Percentiles rank a stretch among this genome's conserved stretches.
Evolutionary conservation across 108 stramenopile species (phyloP).

Genomic region (Aurantiochytrium sp.): DNA sequence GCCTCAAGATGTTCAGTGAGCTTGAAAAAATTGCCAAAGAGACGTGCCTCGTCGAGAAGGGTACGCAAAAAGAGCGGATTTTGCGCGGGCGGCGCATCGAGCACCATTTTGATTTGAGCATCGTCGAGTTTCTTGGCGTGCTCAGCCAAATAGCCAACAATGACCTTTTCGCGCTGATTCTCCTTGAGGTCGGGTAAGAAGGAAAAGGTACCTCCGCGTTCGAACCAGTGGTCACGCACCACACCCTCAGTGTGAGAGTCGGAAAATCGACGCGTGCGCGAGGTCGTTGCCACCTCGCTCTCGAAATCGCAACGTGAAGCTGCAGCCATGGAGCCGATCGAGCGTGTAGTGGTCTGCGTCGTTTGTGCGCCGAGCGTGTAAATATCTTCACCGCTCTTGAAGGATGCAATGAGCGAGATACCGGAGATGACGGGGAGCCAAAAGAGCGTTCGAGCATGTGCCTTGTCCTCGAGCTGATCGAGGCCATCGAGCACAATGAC

Average conservation of each 20-base stretch:
- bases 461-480: background rate
- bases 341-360: background rate
- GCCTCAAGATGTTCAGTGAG: background rate
- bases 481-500: constrained; percentile 12
- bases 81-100: background rate
- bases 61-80: background rate
- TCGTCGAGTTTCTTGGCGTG: constrained; percentile 17
- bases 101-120: background rate
- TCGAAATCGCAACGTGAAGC: background rate
- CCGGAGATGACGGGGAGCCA: background rate
- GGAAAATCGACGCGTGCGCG: background rate
- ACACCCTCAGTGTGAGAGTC: background rate
- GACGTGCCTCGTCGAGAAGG: background rate
- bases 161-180: background rate
- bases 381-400: background rate
- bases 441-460: background rate
- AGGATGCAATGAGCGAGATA: background rate
- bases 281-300: background rate
- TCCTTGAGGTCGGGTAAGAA: background rate
- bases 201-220: background rate
- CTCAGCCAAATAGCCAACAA: background rate
- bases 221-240: background rate
- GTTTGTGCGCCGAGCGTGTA: background rate
- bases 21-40: constrained; percentile 14
- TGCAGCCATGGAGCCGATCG: background rate